Evolutionary conservation across 495 filamentous ascomycete species (phyloP), one percentile per base, ranked within the genome.

Genomic region (Hypoxylon crocopeplum): DNA sequence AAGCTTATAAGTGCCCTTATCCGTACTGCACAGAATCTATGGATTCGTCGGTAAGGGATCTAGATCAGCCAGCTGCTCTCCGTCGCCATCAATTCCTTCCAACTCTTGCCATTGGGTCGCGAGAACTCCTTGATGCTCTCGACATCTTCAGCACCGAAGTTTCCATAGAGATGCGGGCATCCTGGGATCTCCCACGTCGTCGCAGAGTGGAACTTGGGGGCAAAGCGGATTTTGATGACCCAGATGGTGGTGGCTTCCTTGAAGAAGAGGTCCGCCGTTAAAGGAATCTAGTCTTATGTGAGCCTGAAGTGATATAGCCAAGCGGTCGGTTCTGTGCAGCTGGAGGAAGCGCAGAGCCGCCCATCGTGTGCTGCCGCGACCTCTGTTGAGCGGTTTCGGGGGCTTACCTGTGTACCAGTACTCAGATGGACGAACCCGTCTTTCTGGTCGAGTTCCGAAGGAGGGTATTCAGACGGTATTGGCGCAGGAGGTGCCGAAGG

Each of bases 341-440:
- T 8, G 24, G 24, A 8, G 24, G 24, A 27, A 27, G 24, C 24
- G 24, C 24, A 8, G 24, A 27, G 24, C 3, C 8, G 24, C 4
- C 4, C 3, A 3, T 4, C 4, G 8, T 27, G 3, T 27, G 24
- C 3, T 27, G 24, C 24, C 4, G 24, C 4, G 4, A 27, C 3
- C 4, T 4, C 8, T 27, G 40, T 16, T 33, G 8, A 48, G 50
- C 6, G 12, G 10, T 4, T 34, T 13, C 15, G 40, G 22, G 32
- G 4, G 59, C 70, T 52, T 68, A 78, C 78, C 71, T 79, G 81
- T 41, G 60, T 64, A 13, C 78, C 72, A 6, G 70, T 72, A 56
- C 78, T 81, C 13, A 83, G 58, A 39, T 83, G 81, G 5, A 83
- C 70, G 62, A 83, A 83, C 11, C 81, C 81, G 48, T 83, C 81